A percentile compares a stretch with the other conserved stretches of the same genome.
These are phyloP conservation scores for Clathrospora elynae DNA, from an alignment of 2,329 filamentous ascomycete genomes.

Conservation along the genomic window DNA sequence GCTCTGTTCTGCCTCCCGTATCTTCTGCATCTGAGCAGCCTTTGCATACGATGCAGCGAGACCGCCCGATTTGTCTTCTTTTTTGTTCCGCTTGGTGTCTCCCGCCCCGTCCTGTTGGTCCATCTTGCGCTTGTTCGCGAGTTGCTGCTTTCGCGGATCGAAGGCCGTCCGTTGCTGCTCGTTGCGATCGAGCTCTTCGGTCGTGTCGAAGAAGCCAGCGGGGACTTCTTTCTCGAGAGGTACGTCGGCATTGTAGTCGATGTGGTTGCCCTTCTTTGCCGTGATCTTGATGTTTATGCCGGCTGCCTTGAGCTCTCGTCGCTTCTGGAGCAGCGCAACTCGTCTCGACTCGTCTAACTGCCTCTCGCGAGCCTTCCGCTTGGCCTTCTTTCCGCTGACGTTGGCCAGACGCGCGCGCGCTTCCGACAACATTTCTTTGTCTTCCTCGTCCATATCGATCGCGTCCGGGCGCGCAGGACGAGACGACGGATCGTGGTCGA, in stretches of 20 bases:
- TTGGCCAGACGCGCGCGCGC: slow-evolving; percentile 95
- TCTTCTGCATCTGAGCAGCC: slow-evolving; percentile 90
- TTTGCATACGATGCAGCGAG: slow-evolving; percentile 87
- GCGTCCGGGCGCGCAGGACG: slow-evolving; percentile 96
- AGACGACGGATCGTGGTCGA: slow-evolving; percentile 96
- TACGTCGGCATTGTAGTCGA: slow-evolving; percentile 99
- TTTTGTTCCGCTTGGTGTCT: slow-evolving; percentile 82
- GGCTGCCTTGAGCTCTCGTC: slow-evolving; percentile 93
- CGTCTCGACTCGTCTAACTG: slow-evolving; percentile 94
- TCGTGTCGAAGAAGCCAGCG: slow-evolving; percentile 90
- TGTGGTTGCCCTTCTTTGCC: slow-evolving; percentile 90
- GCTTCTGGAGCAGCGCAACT: slow-evolving; percentile 88
- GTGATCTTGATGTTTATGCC: slow-evolving; percentile 98
- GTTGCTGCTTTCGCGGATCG: slow-evolving; percentile 89
- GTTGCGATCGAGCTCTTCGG: slow-evolving; percentile 78
- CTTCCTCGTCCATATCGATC: slow-evolving; percentile 97
- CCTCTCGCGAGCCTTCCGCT: slow-evolving; percentile 92
- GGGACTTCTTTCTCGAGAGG: slow-evolving; percentile 93
- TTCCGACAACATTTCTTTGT: slow-evolving; percentile 99
- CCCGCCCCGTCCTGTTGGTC: slow-evolving; percentile 82
- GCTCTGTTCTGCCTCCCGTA: slow-evolving; percentile 94
- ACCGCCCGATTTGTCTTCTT: slow-evolving; percentile 75
- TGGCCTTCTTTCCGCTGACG: slow-evolving; percentile 98
- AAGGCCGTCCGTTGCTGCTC: slow-evolving; percentile 84
- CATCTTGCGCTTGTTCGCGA: slow-evolving; percentile 90